phyloP scores from a whole-genome alignment of 306 rosid genomes.

The Quercus glauca region DNA sequence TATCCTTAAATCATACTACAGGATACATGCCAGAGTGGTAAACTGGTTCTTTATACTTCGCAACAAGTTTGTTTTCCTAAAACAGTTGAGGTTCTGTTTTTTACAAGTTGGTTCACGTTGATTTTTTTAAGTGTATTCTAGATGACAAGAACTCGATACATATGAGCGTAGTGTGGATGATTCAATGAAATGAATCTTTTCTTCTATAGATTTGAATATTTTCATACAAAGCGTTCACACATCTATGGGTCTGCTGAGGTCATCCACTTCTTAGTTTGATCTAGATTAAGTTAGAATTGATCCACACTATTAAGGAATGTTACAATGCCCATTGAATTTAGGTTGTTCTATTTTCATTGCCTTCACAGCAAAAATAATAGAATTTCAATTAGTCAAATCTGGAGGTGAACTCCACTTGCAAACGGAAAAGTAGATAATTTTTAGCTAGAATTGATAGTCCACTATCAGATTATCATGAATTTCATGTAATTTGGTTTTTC shows the following conservation, averaged over 20 bases:
- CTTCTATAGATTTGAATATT: background rate
- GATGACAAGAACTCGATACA: too few species aligned
- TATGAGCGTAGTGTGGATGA: background rate
- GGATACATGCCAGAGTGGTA: background rate
- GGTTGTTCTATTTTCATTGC: background rate
- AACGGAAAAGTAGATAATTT: too few species aligned
- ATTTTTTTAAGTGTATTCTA: too few species aligned
- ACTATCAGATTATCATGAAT: too few species aligned
- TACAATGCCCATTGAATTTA: background rate
- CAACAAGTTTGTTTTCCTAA: background rate
- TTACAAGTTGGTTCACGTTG: too few species aligned
- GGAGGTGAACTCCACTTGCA: too few species aligned
- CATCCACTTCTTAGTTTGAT: background rate
- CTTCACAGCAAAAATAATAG: too few species aligned
- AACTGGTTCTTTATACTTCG: background rate
- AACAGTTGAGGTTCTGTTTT: too few species aligned
- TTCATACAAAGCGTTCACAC: background rate
- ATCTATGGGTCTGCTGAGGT: background rate
- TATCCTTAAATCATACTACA: background rate
- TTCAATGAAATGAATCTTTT: background rate
- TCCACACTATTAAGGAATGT: background rate
- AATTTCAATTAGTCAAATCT: too few species aligned
- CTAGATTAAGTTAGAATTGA: background rate
- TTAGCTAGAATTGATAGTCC: too few species aligned
- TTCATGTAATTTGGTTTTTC: too few species aligned